These are phyloP conservation scores for Hypoxylon sp. DNA, from an alignment of 2,329 filamentous ascomycete genomes.

Conservation along the genomic window DNA sequence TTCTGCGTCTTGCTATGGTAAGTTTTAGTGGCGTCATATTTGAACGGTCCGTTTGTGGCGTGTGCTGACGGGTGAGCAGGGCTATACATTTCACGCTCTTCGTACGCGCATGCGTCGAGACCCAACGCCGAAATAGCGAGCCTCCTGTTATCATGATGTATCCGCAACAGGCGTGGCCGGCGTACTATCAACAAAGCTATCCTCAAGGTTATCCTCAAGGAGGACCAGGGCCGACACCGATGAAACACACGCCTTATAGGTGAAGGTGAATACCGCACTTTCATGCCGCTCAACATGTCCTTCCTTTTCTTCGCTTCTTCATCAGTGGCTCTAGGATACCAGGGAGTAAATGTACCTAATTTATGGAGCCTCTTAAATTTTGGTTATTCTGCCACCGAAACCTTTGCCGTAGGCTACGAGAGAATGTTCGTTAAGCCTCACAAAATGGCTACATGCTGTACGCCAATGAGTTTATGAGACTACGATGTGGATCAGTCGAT, in stretches of 20 bases:
- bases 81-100: constrained; percentile 43
- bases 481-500: neutral
- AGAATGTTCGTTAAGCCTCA: neutral
- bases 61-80: constrained; percentile 29
- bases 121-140: constrained; percentile 34
- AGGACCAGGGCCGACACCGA: constrained; percentile 10
- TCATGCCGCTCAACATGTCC: neutral
- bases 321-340: neutral
- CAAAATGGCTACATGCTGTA: neutral
- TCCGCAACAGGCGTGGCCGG: constrained; percentile 28
- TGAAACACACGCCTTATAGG: constrained; percentile 29
- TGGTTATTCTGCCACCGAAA: neutral
- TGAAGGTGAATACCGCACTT: neutral
- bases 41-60: neutral
- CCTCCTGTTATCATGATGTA: constrained; percentile 24
- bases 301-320: neutral
- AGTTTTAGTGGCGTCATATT: constrained; percentile 2
- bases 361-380: neutral
- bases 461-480: constrained; percentile 4
- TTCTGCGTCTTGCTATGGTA: constrained; percentile 39
- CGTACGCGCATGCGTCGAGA: constrained; percentile 43
- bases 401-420: neutral
- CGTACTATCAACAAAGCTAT: constrained; percentile 21
- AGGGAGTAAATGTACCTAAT: neutral
- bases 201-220: constrained; percentile 12